Evolutionary conservation across 2,329 filamentous ascomycete genomes (phyloP).

Genomic region (Aureobasidium lini): DNA sequence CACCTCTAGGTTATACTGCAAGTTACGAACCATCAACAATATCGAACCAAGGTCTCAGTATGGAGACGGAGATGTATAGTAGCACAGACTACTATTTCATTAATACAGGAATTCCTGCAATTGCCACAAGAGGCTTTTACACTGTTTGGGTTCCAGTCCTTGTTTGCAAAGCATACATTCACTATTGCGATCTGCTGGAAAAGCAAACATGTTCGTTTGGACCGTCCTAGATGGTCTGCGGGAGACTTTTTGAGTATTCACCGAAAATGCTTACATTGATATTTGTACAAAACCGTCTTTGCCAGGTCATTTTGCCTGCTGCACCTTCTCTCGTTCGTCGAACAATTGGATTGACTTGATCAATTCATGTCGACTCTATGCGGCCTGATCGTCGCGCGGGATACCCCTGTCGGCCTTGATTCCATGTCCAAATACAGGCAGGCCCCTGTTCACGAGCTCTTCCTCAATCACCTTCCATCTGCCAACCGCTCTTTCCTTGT

Average conservation of each 20-base stretch:
- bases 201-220: not conserved
- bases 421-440: slow-evolving; percentile 47
- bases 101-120: not conserved
- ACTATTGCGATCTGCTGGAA: no score
- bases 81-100: not conserved
- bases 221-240: not conserved
- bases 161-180: not conserved
- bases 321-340: not conserved
- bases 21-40: no score
- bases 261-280: not conserved
- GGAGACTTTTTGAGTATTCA: not conserved
- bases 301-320: not conserved
- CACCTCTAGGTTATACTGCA: not conserved
- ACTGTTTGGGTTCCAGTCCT: not conserved
- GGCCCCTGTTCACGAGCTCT: slow-evolving; percentile 55
- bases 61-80: not conserved
- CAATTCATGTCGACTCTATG: not conserved
- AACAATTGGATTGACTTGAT: no score
- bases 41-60: not conserved
- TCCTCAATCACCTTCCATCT: slow-evolving; percentile 73
- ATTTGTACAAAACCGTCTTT: not conserved
- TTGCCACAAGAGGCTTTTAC: no score
- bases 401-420: slow-evolving; percentile 1
- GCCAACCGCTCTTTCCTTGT: slow-evolving; percentile 64
- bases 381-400: not conserved